A percentile compares a stretch with the other conserved stretches of the same genome.
phyloP scores from a whole-genome alignment of 495 filamentous ascomycete genomes.

The Halenospora varia region DNA sequence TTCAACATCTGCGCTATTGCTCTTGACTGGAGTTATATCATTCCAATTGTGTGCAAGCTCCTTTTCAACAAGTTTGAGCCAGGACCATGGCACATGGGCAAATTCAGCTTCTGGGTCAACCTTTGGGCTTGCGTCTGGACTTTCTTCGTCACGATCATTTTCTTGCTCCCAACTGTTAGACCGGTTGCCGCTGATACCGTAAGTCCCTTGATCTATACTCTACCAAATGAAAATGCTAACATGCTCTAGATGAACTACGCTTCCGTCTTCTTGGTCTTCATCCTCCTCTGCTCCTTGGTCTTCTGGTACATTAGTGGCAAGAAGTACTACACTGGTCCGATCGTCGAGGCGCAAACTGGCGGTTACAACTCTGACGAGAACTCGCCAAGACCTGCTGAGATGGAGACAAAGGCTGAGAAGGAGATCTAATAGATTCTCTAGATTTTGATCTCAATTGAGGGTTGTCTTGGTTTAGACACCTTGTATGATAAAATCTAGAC shows the following conservation, averaged over 20 bases:
- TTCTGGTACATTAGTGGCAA: conserved; percentile 49
- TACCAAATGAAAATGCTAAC: not conserved
- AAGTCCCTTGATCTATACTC: conserved; percentile 24
- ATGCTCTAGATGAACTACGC: conserved; percentile 22
- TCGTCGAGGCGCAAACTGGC: conserved; percentile 36
- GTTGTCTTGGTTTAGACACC: too few species aligned
- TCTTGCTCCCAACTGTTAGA: conserved; percentile 52
- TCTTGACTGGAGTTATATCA: conserved; percentile 59
- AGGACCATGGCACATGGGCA: conserved; percentile 59
- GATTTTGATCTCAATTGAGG: too few species aligned
- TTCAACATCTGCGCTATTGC: conserved; percentile 62
- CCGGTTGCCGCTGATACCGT: conserved; percentile 46
- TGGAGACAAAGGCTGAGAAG: too few species aligned
- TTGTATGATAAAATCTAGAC: too few species aligned
- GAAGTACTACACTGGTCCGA: conserved; percentile 49
- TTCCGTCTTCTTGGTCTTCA: conserved; percentile 38
- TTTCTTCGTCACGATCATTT: conserved; percentile 55
- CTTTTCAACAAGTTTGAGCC: conserved; percentile 20
- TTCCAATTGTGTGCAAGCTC: conserved; percentile 43
- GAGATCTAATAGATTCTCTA: not conserved
- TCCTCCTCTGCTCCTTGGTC: conserved; percentile 35
- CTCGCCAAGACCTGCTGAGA: not conserved
- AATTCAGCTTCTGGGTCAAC: conserved; percentile 42
- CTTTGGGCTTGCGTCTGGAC: conserved; percentile 55
- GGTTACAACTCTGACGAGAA: conserved; percentile 8